phyloP scores from a whole-genome alignment of 345 rosid genomes.

The Punica granatum region DNA sequence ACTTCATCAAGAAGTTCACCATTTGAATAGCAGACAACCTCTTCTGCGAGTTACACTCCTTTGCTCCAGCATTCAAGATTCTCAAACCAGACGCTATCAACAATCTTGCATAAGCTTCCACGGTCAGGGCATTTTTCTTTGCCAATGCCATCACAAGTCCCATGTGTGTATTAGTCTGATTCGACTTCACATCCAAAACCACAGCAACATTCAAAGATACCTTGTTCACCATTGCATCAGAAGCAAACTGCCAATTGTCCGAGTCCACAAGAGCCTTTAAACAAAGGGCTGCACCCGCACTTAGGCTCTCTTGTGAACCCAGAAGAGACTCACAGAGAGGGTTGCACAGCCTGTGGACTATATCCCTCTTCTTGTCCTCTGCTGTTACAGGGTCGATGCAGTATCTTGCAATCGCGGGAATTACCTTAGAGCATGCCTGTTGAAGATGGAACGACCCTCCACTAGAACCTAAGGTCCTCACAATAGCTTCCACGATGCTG shows the following conservation, averaged over 20 bases:
- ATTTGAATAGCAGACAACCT: constrained; percentile 77
- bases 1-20: constrained; percentile 83
- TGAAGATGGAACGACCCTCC: constrained; percentile 91
- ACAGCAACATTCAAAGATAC: constrained; percentile 83
- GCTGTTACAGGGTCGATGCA: constrained; percentile 66
- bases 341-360: constrained; percentile 77
- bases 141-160: constrained; percentile 79
- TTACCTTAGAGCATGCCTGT: constrained; percentile 93
- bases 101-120: constrained; percentile 89
- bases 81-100: constrained; percentile 67
- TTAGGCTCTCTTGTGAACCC: constrained; percentile 67
- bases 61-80: constrained; percentile 41
- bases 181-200: constrained; percentile 61
- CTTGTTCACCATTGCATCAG: constrained; percentile 80
- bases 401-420: constrained; percentile 81
- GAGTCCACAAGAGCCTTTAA: constrained; percentile 79
- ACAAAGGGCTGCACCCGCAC: constrained; percentile 89
- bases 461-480: constrained; percentile 76
- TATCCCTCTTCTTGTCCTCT: constrained; percentile 60
- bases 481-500: constrained; percentile 67
- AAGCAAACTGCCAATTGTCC: constrained; percentile 90
- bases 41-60: constrained; percentile 71
- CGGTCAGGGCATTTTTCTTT: constrained; percentile 70
- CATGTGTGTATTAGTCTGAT: constrained; percentile 65
- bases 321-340: constrained; percentile 78